Evolutionary conservation across 2,329 filamentous ascomycete species (phyloP), one percentile per base, ranked within the genome.

Genomic region (Fusarium cicatricum): DNA sequence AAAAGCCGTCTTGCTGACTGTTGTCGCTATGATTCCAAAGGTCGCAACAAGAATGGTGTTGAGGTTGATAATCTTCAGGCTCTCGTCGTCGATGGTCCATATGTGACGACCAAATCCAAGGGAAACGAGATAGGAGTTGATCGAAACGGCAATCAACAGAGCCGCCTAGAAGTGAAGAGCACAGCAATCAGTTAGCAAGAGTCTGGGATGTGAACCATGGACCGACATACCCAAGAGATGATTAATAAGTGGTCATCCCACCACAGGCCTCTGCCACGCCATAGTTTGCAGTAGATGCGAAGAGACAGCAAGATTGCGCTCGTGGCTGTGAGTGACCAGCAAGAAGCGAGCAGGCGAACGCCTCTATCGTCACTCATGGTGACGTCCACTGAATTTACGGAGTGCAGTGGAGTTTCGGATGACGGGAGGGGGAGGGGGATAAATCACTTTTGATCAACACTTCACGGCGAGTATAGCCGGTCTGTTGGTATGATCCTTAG

Each of bases 1-100:
- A 49, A 77, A 75, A 0, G 75, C 76, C 0, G 74, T 73, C 52
- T 77, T 77, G 55, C 72, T 75, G 48, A 66, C 68, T 1, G 73
- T 66, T 5, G 74, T 75, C 1, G 74, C 69, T 14, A 72, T 57
- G n/a, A 75, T 70, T 9, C 71, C 72, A 37, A 72, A 71, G 5
- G 63, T 49, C 3, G 67, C 71, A 4, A 65, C 62, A 4, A 72
- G 48, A 23, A 72, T 70, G 23, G 68, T 69, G 16, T 64, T 52
- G 26, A 69, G 51, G n/a, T 69, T 71, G 52, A 71, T 70, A 2
- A 15, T 65, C 16, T 33, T 60, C 9, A 70, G 43, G 15, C 70
- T 58, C 1, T 68, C 69, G 2, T 57, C 34, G 26, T 59, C 62
- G 5, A 71, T 64, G 7, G 67, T 69, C 12, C 29, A 28, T 14